Evolutionary conservation across 768 basidiomycete species (phyloP).

Genomic region (Austroboletus festivus): DNA sequence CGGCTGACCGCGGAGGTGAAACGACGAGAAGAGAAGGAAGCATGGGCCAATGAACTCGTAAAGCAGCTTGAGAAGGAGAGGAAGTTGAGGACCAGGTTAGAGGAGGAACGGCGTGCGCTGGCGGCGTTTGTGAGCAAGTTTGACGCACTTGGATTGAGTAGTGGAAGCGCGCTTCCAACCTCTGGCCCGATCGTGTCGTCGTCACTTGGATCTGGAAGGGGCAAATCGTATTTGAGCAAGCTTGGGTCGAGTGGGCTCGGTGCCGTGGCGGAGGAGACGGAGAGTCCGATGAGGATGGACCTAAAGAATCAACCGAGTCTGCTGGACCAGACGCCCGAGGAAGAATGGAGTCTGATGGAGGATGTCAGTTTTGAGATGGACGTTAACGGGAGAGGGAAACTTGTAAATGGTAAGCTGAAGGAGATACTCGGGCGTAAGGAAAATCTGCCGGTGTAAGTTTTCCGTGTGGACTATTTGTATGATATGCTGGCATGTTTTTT

Average conservation of each 20-base stretch:
- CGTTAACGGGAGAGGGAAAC: slow-evolving; percentile 20
- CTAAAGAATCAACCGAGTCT: slow-evolving; percentile 46
- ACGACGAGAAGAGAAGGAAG: slow-evolving; percentile 65
- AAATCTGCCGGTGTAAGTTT: slow-evolving; percentile 18
- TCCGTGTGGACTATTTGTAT: neutral
- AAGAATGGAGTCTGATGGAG: slow-evolving; percentile 43
- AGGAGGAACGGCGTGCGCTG: slow-evolving; percentile 75
- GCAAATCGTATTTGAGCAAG: slow-evolving; percentile 48
- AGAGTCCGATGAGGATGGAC: slow-evolving; percentile 54
- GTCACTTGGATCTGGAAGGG: slow-evolving; percentile 33
- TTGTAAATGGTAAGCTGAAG: slow-evolving; percentile 30
- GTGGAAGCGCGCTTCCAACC: slow-evolving; percentile 33
- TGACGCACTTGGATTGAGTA: slow-evolving; percentile 63
- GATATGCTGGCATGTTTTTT: slow-evolving; percentile 8
- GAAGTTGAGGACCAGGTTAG: slow-evolving; percentile 62
- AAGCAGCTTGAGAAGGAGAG: slow-evolving; percentile 78
- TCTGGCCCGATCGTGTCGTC: slow-evolving; percentile 2
- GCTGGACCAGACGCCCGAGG: slow-evolving; percentile 59
- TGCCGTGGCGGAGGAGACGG: slow-evolving; percentile 31
- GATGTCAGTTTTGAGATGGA: slow-evolving; percentile 56
- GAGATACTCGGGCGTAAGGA: slow-evolving; percentile 29
- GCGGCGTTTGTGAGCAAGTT: slow-evolving; percentile 81
- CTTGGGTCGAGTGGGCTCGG: slow-evolving; percentile 22
- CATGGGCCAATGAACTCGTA: slow-evolving; percentile 72
- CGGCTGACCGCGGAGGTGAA: slow-evolving; percentile 57